Evolutionary conservation across 2,329 filamentous ascomycete genomes (phyloP), one percentile per base, ranked within the genome.

Genomic region (Sordariomycetes sp.): DNA sequence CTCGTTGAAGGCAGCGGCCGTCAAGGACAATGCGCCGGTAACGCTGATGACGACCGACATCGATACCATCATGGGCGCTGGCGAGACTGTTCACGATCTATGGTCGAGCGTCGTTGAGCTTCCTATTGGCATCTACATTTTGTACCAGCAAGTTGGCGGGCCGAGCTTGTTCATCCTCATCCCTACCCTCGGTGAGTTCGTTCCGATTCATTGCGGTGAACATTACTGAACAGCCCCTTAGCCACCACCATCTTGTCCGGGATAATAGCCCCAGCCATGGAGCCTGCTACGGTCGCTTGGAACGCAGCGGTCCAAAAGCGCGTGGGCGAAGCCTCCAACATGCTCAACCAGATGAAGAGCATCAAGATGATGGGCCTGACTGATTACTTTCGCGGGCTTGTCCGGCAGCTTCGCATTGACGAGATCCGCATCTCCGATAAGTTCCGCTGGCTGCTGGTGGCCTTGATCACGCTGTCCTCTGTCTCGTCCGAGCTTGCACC

Each of bases 41-140:
- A 68, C 63, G 1, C 48, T 68, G 7, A 69, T 70, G 62, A 62
- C 57, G 12, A 58, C 61, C 1, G 64, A 68, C 34, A 54, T 69
- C 6, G 62, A 64, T 8, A 42, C 40, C 0, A 51, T 62, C 8
- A 42, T 47, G 2, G 33, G 37, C 8, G 48, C 50, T 5, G 39
- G 52, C 10, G 40, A 44, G 1, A 35, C 42, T 0, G 35, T 61
- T 2, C 51, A 59, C 39, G 58, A 61, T 4, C 44, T 57, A n/a
- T 64, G 60, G 59, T 54, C 59, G 4, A 48, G 49, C 15, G 31
- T 57, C 2, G 39, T 64, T 10, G 58, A 66, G 19, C 42, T 64
- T 11, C 48, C 44, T 0, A 34, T 65, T n/a, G 56, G 51, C 0
- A 46, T 60, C 3, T 63, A 50, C 31, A 36, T 65, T 3, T 40